A percentile compares a stretch with the other conserved stretches of the same genome.
phyloP scores from a whole-genome alignment of 768 basidiomycete species.

The Kwoniella shandongensis region DNA sequence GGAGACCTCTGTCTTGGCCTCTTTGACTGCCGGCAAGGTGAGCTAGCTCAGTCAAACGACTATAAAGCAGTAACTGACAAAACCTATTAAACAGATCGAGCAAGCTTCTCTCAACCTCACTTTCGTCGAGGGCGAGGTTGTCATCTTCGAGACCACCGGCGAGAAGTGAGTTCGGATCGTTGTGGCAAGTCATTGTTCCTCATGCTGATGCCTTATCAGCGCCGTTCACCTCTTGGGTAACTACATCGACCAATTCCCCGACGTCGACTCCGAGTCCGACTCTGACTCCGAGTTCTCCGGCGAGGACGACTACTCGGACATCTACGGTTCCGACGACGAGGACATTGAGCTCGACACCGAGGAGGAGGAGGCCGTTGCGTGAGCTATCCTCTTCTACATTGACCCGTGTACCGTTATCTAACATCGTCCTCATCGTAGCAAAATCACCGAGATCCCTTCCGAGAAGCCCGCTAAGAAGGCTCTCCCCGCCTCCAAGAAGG shows the following conservation, averaged over 20 bases:
- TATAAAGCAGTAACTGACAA: conserved; percentile 8
- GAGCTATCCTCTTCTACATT: not conserved
- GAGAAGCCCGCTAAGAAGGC: conserved; percentile 28
- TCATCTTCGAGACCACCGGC: conserved; percentile 69
- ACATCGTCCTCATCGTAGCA: conserved; percentile 19
- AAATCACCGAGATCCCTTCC: conserved; percentile 43
- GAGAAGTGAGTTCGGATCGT: conserved; percentile 62
- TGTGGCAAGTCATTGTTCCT: not conserved
- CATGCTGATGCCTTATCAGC: conserved; percentile 29
- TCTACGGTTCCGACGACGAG: conserved; percentile 59
- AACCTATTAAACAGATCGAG: conserved; percentile 63
- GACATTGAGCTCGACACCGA: conserved; percentile 70
- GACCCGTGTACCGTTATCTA: not conserved
- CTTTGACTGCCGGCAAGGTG: conserved; percentile 79
- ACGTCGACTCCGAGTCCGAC: conserved; percentile 71
- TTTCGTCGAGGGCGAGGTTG: conserved; percentile 64
- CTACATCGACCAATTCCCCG: conserved; percentile 63
- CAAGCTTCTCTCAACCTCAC: conserved; percentile 70
- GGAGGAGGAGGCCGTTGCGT: conserved; percentile 51
- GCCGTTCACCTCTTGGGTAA: conserved; percentile 78
- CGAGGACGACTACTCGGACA: conserved; percentile 66
- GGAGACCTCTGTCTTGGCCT: conserved; percentile 62
- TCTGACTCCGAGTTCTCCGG: conserved; percentile 67
- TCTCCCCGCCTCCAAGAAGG: conserved; percentile 24
- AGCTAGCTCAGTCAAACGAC: conserved; percentile 7